phyloP scores from a whole-genome alignment of 805 yeast species.

The Starmerella gropengiesseri region DNA sequence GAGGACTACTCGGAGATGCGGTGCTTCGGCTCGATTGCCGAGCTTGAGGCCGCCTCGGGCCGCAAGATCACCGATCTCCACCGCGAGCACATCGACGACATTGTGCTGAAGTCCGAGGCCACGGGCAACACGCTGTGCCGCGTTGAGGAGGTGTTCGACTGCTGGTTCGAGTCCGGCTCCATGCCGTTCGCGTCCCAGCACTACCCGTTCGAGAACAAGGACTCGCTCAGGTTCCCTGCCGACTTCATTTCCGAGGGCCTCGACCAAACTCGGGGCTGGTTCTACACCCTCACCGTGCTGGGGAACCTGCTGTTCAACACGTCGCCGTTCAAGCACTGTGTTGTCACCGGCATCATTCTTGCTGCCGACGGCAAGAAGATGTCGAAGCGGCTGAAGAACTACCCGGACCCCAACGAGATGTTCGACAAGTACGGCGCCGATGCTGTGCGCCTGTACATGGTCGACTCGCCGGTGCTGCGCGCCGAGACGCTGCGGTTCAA shows the following conservation, averaged over 20 bases:
- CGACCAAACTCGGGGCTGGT: slow-evolving; percentile 99
- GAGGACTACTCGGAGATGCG: slow-evolving; percentile 89
- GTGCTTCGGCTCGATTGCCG: slow-evolving; percentile 83
- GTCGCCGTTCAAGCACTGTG: slow-evolving; percentile 90
- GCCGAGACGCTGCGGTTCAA: slow-evolving; percentile 95
- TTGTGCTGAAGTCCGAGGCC: slow-evolving; percentile 82
- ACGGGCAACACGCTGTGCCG: slow-evolving; percentile 85
- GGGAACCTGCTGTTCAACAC: slow-evolving; percentile 89
- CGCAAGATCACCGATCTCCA: slow-evolving; percentile 77
- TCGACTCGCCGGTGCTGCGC: slow-evolving; percentile 92
- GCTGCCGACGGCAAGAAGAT: slow-evolving; percentile 98
- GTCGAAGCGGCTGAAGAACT: slow-evolving; percentile 96
- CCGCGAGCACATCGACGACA: slow-evolving; percentile 81
- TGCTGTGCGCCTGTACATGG: slow-evolving; percentile 88
- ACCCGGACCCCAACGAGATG: slow-evolving; percentile 84
- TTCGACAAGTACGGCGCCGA: slow-evolving; percentile 92
- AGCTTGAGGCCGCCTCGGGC: slow-evolving; percentile 78
- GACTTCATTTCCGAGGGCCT: slow-evolving; percentile 97
- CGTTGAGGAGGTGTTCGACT: slow-evolving; percentile 95
- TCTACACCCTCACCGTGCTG: slow-evolving; percentile 87
- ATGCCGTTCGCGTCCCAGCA: slow-evolving; percentile 98
- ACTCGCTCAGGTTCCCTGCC: slow-evolving; percentile 75
- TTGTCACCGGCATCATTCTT: slow-evolving; percentile 90
- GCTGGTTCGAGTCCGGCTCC: slow-evolving; percentile 99
- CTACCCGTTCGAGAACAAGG: slow-evolving; percentile 85